phyloP scores from a whole-genome alignment of 1,284 basidiomycete genomes.

The Rhodotorula mucilaginosa region DNA sequence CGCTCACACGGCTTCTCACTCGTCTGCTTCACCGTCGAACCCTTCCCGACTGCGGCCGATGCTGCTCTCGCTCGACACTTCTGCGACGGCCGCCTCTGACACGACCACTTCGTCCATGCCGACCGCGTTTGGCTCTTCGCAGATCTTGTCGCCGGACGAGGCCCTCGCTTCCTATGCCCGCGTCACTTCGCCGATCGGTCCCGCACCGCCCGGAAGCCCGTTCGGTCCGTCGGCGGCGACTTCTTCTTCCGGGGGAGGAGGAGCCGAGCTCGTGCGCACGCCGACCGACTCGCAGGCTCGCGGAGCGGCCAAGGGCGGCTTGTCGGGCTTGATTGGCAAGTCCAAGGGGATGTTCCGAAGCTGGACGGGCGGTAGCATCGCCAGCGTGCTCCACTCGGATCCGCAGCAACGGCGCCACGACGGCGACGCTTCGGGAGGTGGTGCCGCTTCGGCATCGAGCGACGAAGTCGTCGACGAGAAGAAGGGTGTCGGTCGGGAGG shows the following conservation, averaged over 20 bases:
- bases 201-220: background rate
- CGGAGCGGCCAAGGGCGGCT: background rate
- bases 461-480: background rate
- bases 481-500: background rate
- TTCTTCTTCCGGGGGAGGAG: background rate
- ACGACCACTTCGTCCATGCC: background rate
- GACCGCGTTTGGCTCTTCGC: conserved; percentile 1
- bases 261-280: background rate
- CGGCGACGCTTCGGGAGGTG: background rate
- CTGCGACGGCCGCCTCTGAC: background rate
- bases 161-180: conserved; percentile 34
- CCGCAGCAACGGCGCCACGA: background rate
- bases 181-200: conserved; percentile 11
- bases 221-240: background rate
- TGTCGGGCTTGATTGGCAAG: conserved; percentile 2
- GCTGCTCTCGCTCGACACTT: conserved; percentile 4
- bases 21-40: background rate
- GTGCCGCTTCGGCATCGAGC: too few species aligned
- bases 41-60: conserved; percentile 6
- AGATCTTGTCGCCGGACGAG: conserved; percentile 28
- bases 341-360: conserved; percentile 6
- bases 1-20: background rate
- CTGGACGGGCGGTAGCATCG: conserved; percentile 11
- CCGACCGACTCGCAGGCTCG: background rate
- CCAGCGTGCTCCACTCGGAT: background rate